Evolutionary conservation across 1,139 yeast genomes (phyloP), one percentile per base, ranked within the genome.

Genomic region (Hansenula anomala): DNA sequence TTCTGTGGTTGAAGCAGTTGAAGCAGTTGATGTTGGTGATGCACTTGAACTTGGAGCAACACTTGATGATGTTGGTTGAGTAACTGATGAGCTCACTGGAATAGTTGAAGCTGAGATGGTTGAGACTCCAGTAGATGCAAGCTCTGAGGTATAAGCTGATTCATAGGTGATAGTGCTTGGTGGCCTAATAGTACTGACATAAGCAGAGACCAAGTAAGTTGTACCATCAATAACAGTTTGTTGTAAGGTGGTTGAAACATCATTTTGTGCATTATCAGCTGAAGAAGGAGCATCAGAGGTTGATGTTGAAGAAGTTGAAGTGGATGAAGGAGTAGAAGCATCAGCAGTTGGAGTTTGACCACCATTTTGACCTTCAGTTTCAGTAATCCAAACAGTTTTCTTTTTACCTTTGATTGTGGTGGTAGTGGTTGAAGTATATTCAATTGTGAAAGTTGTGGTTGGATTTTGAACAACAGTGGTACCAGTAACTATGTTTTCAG

Each of bases 11-110:
- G 55, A 37, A 7, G 60, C 19, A 14, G 64, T 35, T 12, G 63
- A 41, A 10, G 60, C 39, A 26, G 64, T 42, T 6, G 59, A 33
- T 8, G 63, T 39, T 9, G 67, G 36, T 13, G 67, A 42, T 15
- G 62, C 42, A 20, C 25, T 10, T 8, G 32, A 30, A n/a, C 18
- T 20, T 23, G 25, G 25, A 14, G 17, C 25, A 9, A 49, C 35
- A 9, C 44, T 12, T 8, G 47, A 20, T 20, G 22, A 20, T 6
- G 22, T 20, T 20, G 6, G 22, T 6, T n/a, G n/a, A n/a, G n/a
- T n/a, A n/a, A n/a, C 28, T 6, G 49, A 28, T 7, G 52, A 23
- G 6, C 45, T 13, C 6, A 13, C 28, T 6, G 38, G 19, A 19
- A 12, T 12, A n/a, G 31, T 14, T 4, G 33, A 28, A 8, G 34